Percentiles rank a stretch among this genome's conserved stretches.
Conservation (phyloP, 2,329 filamentous ascomycete species). For the Aspergillus proliferans region DNA sequence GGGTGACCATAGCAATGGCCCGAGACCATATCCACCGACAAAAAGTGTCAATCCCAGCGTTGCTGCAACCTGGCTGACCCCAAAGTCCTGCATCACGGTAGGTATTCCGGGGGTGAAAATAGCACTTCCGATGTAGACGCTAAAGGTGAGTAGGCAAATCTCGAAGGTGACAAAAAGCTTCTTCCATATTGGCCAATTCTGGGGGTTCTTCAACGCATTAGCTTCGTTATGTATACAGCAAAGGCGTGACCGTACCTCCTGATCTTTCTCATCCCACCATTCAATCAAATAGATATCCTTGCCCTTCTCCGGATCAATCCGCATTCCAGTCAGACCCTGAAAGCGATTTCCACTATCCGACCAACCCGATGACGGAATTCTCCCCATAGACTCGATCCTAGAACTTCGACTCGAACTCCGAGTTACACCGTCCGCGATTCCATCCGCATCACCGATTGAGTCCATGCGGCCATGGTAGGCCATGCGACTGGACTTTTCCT, state of each 20-base stretch:
- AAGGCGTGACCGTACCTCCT: conserved; percentile 22
- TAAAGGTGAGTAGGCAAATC: conserved; percentile 45
- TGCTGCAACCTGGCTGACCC: conserved; percentile 39
- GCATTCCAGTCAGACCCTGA: conserved; percentile 37
- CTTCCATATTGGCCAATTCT: conserved; percentile 40
- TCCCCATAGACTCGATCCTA: conserved; percentile 5
- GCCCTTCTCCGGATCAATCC: conserved; percentile 49
- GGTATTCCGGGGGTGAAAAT: conserved; percentile 44
- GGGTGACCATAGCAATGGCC: conserved; percentile 38
- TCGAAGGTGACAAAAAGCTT: conserved; percentile 42
- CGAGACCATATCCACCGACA: conserved; percentile 45
- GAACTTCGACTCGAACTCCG: no score
- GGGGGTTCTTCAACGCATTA: conserved; percentile 31
- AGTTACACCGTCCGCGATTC: conserved; percentile 3
- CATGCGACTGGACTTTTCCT: conserved; percentile 45
- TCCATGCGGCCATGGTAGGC: conserved; percentile 31
- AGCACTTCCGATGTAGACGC: conserved; percentile 45
- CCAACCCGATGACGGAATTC: conserved; percentile 9
- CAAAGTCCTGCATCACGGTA: conserved; percentile 37
- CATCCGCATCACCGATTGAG: conserved; percentile 33
- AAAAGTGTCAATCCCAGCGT: conserved; percentile 46
- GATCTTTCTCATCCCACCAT: conserved; percentile 45
- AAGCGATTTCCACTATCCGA: conserved; percentile 17
- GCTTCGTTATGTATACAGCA: conserved; percentile 1
- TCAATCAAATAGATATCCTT: conserved; percentile 45